Percentiles rank a stretch among this genome's conserved stretches.
These are phyloP conservation scores for Geranomyces michiganensis DNA, from an alignment of 192 early-diverging fungal species.

Conservation along the genomic window DNA sequence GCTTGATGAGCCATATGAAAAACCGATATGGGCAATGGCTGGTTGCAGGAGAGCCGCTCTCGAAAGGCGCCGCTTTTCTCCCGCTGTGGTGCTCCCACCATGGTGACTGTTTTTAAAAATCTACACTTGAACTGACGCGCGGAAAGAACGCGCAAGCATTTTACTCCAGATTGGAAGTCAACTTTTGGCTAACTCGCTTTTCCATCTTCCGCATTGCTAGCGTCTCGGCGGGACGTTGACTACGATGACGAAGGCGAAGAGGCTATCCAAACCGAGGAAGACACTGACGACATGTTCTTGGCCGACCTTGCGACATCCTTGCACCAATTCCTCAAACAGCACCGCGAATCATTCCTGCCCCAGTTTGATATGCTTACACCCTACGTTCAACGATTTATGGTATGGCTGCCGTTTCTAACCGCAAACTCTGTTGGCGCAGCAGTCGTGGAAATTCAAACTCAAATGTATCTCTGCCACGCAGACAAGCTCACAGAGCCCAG, in stretches of 20 bases:
- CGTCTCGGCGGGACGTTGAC: conserved; percentile 72
- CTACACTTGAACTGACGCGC: conserved; percentile 36
- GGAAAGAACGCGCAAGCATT: background rate
- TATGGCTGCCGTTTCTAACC: conserved; percentile 30
- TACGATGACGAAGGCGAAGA: conserved; percentile 95
- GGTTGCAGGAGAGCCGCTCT: no score
- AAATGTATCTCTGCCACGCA: conserved; percentile 52
- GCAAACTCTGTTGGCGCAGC: no score
- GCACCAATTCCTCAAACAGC: conserved; percentile 77
- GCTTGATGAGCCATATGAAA: no score
- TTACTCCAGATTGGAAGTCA: background rate
- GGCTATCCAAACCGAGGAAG: conserved; percentile 79
- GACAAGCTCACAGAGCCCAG: conserved; percentile 59
- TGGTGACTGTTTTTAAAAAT: conserved; percentile 19
- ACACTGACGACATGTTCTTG: conserved; percentile 76
- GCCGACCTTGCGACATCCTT: conserved; percentile 73
- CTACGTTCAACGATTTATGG: conserved; percentile 58
- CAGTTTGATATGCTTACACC: conserved; percentile 82
- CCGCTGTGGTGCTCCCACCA: background rate
- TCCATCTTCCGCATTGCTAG: conserved; percentile 27
- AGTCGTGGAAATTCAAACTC: no score
- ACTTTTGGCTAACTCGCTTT: background rate
- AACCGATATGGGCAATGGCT: no score
- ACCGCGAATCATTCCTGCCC: conserved; percentile 73
- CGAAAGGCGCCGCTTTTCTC: background rate